phyloP scores from a whole-genome alignment of 441 rosid genomes.

The Corymbia calophylla region DNA sequence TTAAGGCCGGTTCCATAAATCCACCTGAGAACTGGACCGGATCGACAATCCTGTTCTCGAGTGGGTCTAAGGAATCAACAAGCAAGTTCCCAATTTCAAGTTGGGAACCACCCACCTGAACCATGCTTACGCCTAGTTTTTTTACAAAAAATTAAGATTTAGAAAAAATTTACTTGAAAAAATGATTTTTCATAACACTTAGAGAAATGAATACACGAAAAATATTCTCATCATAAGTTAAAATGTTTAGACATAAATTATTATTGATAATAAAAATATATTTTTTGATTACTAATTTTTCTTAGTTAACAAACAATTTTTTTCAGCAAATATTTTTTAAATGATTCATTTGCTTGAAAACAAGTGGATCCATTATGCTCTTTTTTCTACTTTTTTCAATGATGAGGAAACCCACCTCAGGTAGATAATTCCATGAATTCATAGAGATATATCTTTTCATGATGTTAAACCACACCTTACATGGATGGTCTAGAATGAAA shows the following conservation, averaged over 20 bases:
- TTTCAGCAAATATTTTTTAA: background rate
- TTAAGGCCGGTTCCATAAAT: too few species aligned
- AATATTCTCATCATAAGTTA: rapidly evolving
- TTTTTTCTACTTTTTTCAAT: background rate
- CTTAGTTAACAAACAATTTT: background rate
- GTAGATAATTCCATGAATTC: background rate
- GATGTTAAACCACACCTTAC: background rate
- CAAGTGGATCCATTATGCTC: background rate
- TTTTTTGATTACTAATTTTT: background rate
- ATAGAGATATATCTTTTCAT: background rate
- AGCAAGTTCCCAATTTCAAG: too few species aligned
- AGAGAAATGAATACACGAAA: background rate
- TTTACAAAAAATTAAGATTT: background rate
- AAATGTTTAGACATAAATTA: background rate
- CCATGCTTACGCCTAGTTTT: too few species aligned
- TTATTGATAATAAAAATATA: background rate
- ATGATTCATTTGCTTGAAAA: background rate
- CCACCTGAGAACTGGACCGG: too few species aligned
- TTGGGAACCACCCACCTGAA: too few species aligned
- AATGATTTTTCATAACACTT: background rate
- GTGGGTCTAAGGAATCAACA: too few species aligned
- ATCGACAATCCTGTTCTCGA: too few species aligned
- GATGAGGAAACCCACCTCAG: background rate
- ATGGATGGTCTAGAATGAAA: background rate
- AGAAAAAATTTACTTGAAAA: background rate